phyloP scores from a whole-genome alignment of 2,329 filamentous ascomycete genomes.

The Alternaria alternata region DNA sequence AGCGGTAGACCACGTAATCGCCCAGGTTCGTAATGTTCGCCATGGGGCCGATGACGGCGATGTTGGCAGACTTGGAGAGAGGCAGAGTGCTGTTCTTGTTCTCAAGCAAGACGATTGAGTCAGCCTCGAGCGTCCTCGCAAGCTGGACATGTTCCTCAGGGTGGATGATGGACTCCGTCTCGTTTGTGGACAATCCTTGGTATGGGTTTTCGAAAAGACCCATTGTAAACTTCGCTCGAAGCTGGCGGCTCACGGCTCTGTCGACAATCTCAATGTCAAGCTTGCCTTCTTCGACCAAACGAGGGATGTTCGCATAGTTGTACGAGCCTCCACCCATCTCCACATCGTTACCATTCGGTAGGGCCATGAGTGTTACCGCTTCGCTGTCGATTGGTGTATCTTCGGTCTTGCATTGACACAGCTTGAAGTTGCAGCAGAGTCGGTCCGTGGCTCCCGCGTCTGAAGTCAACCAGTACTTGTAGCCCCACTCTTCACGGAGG shows the following conservation, averaged over 20 bases:
- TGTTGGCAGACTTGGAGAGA: conserved; percentile 69
- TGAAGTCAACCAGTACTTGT: conserved; percentile 71
- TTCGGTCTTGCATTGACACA: conserved; percentile 61
- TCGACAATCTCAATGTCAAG: conserved; percentile 69
- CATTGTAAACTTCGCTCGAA: conserved; percentile 73
- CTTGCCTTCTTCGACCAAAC: conserved; percentile 68
- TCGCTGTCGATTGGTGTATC: conserved; percentile 68
- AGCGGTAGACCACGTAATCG: conserved; percentile 74
- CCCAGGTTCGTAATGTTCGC: conserved; percentile 67
- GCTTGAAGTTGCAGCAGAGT: conserved; percentile 68
- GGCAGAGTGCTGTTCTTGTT: conserved; percentile 73
- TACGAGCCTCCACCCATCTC: conserved; percentile 81
- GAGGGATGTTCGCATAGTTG: conserved; percentile 71
- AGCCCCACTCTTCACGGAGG: conserved; percentile 75
- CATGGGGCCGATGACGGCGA: conserved; percentile 80
- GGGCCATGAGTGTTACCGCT: conserved; percentile 68
- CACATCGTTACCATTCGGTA: conserved; percentile 74
- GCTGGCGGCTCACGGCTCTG: conserved; percentile 69
- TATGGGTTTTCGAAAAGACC: conserved; percentile 78
- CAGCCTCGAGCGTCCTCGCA: conserved; percentile 70
- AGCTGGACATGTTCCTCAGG: conserved; percentile 66
- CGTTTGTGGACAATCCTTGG: conserved; percentile 62
- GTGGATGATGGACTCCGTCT: conserved; percentile 68
- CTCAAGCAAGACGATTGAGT: conserved; percentile 77
- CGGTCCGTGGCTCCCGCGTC: conserved; percentile 77